Evolutionary conservation across 2,329 filamentous ascomycete species (phyloP).

Genomic region (Pseudodiploospora longispora): DNA sequence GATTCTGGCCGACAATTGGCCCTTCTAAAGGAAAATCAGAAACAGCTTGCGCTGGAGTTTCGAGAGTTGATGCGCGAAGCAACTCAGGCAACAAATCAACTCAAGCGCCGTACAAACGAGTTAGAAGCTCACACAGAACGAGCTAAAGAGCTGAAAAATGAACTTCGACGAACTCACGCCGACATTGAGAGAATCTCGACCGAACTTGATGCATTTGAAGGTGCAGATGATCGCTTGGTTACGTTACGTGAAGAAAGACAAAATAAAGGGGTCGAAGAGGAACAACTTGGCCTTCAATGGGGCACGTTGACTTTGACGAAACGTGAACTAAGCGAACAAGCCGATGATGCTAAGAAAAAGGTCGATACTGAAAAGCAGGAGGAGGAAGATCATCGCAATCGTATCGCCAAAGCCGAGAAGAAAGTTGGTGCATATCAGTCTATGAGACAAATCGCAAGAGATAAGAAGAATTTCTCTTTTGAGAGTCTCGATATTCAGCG

Average conservation of each 20-base stretch:
- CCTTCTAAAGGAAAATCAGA: constrained; percentile 39
- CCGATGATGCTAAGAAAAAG: constrained; percentile 31
- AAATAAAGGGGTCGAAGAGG: constrained; percentile 40
- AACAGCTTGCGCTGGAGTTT: constrained; percentile 48
- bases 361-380: constrained; percentile 26
- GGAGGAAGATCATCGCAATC: constrained; percentile 33
- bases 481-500: constrained; percentile 41
- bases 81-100: constrained; percentile 37
- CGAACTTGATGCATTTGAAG: constrained; percentile 58
- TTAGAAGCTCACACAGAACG: constrained; percentile 34
- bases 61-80: constrained; percentile 41
- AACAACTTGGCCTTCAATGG: constrained; percentile 47
- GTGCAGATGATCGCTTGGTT: constrained; percentile 59
- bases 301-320: constrained; percentile 43
- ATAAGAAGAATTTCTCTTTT: constrained; percentile 54
- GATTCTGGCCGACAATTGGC: constrained; percentile 61
- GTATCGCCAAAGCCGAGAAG: constrained; percentile 46
- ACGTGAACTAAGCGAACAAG: constrained; percentile 35
- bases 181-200: constrained; percentile 42
- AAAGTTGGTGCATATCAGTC: constrained; percentile 42
- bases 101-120: constrained; percentile 39
- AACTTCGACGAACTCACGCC: constrained; percentile 53
- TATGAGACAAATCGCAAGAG: constrained; percentile 44
- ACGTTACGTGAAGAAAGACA: constrained; percentile 49
- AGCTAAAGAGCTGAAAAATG: constrained; percentile 38